phyloP scores from a whole-genome alignment of 2,329 filamentous ascomycete species.

The Xylariaceae sp. region DNA sequence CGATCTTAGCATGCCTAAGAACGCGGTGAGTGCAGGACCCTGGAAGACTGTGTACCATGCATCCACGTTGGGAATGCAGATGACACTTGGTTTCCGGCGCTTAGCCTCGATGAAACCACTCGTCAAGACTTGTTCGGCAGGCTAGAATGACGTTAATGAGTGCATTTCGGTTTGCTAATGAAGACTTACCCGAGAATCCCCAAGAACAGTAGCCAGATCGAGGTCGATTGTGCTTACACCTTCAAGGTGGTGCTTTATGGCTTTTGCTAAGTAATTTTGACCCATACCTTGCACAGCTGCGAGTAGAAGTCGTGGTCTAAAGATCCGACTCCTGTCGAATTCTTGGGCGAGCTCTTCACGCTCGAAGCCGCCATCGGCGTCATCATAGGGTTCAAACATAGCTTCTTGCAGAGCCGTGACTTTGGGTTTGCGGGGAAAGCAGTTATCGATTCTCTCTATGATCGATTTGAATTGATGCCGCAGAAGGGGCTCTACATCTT shows the following conservation, averaged over 20 bases:
- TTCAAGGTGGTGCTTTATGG: constrained; percentile 85
- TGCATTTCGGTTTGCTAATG: constrained; percentile 4
- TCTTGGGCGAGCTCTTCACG: constrained; percentile 71
- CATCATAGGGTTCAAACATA: constrained; percentile 81
- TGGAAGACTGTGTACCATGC: constrained; percentile 69
- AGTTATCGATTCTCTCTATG: constrained; percentile 63
- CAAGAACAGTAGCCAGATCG: constrained; percentile 81
- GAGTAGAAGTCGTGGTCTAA: constrained; percentile 82
- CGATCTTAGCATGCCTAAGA: constrained; percentile 74
- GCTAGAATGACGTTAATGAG: constrained; percentile 37
- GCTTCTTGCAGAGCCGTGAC: constrained; percentile 90
- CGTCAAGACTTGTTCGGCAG: constrained; percentile 83
- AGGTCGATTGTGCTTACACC: constrained; percentile 93
- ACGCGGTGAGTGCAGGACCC: constrained; percentile 72
- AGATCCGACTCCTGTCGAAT: constrained; percentile 84
- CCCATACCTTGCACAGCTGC: constrained; percentile 86
- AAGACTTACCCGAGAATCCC: constrained; percentile 67
- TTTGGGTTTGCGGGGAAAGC: constrained; percentile 81
- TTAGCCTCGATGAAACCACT: constrained; percentile 89
- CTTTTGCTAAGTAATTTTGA: constrained; percentile 81
- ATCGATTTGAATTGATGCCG: constrained; percentile 68
- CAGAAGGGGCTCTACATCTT: constrained; percentile 76
- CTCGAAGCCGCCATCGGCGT: constrained; percentile 78
- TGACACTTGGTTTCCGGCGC: constrained; percentile 90
- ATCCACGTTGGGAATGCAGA: constrained; percentile 88